Evolutionary conservation across 2,329 filamentous ascomycete genomes (phyloP), one percentile per base, ranked within the genome.

Genomic region (Penicillium palitans): DNA sequence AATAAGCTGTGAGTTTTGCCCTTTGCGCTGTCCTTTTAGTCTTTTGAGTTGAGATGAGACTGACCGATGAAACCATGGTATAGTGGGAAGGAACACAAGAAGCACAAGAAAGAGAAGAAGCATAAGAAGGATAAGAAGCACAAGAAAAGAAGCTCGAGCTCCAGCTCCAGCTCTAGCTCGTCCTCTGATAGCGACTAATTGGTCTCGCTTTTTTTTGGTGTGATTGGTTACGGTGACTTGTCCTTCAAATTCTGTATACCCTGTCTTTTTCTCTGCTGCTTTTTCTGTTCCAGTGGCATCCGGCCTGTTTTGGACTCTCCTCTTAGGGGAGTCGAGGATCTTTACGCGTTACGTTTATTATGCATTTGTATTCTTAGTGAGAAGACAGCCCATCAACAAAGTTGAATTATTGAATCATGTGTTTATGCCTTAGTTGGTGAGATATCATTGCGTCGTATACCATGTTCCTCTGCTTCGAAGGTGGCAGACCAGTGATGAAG

Each of bases 61-160:
- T 62, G 29, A 61, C 15, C 17, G 21, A 45, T 35, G 15, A 7
- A 15, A 3, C 29, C 17, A 31, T 35, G 25, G 4, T 35, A 21
- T 21, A 52, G 54, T 33, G 59, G 60, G 3, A 64, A 65, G 51
- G 46, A 65, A 10, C 51, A 58, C 13, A 62, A 64, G 52, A 52
- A 62, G 9, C 40, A 59, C 9, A 61, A 61, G 59, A 54, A 64
- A 25, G n/a, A 63, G 29, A 63, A 63, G 35, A 63, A 64, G 40
- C 19, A 62, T 29, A 66, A 62, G 54, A 58, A 60, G 49, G 46
- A 58, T 6, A 60, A 65, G 61, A 63, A 63, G 47, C 58, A 64
- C 40, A 58, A 62, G 58, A 55, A 55, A 13, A 53, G 31, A 24
- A 21, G 61, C 27, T 64, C 62, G 3, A 53, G 54, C 39, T 66